Evolutionary conservation across 345 rosid species (phyloP).

Genomic region (Eutrema heterophyllum): DNA sequence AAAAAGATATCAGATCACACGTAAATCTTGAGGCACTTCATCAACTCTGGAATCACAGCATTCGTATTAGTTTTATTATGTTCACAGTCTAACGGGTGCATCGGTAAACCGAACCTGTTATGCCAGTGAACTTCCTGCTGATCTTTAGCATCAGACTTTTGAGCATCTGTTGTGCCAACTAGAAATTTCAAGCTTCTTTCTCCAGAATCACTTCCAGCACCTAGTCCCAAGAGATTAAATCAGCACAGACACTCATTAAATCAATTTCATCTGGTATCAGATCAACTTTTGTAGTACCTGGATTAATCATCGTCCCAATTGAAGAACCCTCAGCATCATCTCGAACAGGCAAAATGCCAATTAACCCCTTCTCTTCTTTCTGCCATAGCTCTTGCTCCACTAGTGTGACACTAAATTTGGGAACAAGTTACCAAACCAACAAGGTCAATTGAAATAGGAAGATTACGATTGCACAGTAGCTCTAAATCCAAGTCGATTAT

Average conservation of each 20-base stretch:
- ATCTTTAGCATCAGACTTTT: constrained; percentile 71
- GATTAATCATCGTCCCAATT: constrained; percentile 46
- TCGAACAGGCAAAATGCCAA: constrained; percentile 90
- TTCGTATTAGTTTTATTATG: not conserved
- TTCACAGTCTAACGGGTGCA: not conserved
- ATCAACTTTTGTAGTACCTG: constrained; percentile 37
- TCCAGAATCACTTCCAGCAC: constrained; percentile 61
- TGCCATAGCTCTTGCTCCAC: constrained; percentile 99
- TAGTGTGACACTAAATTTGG: constrained; percentile 62
- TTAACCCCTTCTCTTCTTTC: constrained; percentile 92
- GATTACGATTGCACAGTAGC: not conserved
- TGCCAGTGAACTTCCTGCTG: constrained; percentile 91
- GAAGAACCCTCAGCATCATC: constrained; percentile 66
- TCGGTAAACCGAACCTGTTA: constrained; percentile 47
- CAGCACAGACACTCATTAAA: not conserved
- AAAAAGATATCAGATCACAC: constrained; percentile 14
- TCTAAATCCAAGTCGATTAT: not conserved
- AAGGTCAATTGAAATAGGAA: not conserved
- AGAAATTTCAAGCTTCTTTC: constrained; percentile 58
- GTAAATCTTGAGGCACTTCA: not conserved
- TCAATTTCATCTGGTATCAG: not conserved
- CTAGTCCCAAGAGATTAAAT: constrained; percentile 25
- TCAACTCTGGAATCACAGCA: not conserved
- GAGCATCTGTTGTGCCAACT: constrained; percentile 59
- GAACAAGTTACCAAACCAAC: constrained; percentile 5